A percentile compares a stretch with the other conserved stretches of the same genome.
These are phyloP conservation scores for Cyberlindnera samutprakarnensis DNA, from an alignment of 805 yeast species.

Conservation along the genomic window DNA sequence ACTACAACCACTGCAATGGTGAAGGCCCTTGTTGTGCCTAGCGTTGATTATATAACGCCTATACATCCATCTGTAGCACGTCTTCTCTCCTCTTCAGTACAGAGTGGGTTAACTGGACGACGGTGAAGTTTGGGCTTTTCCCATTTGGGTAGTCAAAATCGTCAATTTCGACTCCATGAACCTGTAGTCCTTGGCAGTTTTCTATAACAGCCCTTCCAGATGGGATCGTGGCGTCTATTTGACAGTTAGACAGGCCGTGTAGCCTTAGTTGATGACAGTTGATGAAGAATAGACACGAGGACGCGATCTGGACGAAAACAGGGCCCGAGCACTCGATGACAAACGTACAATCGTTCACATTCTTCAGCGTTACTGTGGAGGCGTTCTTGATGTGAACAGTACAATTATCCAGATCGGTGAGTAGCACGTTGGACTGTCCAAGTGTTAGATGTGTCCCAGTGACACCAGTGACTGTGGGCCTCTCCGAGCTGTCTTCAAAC, in stretches of 20 bases:
- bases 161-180: conserved; percentile 11
- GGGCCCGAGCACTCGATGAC: conserved; percentile 11
- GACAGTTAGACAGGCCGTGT: conserved; percentile 9
- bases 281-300: conserved; percentile 9
- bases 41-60: too few relatives aligned
- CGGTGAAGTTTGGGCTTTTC: conserved; percentile 9
- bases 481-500: neutral
- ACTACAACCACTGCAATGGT: too few relatives aligned
- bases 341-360: conserved; percentile 8
- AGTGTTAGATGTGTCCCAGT: neutral
- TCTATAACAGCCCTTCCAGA: conserved; percentile 16
- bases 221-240: conserved; percentile 4
- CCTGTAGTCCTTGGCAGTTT: conserved; percentile 7
- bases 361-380: conserved; percentile 9
- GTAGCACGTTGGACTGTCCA: conserved; percentile 1
- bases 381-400: conserved; percentile 5
- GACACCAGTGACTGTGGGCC: conserved; percentile 1
- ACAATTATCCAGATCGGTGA: conserved; percentile 7
- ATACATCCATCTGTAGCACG: neutral
- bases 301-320: conserved; percentile 9
- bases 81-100: neutral
- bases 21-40: too few relatives aligned
- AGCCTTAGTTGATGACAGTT: conserved; percentile 19
- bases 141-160: conserved; percentile 21
- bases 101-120: neutral